Base-by-base conservation (phyloP, 345 rosid species). In the Ceriops decandra region DNA sequence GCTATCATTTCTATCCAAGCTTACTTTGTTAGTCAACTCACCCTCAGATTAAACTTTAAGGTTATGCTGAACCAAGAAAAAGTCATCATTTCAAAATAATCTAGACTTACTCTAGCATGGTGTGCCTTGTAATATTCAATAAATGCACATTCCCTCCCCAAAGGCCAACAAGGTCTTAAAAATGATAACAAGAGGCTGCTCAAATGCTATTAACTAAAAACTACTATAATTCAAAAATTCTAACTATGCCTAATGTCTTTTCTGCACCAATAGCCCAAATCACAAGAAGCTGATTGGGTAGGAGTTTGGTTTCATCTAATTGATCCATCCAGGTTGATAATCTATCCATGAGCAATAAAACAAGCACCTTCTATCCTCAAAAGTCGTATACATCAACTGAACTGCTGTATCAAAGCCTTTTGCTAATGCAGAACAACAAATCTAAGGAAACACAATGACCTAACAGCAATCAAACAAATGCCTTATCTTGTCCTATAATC, bases 281-380 rank as follows among this genome's bases (percentile, higher is more conserved):
- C 5, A 13, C 26, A 68, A 60, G 68, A 11, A 32, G 46, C 49
- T 59, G n/a, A 28, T 52, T 54, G 27, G 11, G 67, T 72, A 26
- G 21, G 57, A 65, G 71, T 51, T 26, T 28, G 20, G 61, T 68
- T 61, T 68, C 36, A 61, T 27, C 57, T 52, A 59, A 71, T 53
- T n/a, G 51, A 72, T 31, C 64, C 59, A 67, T 28, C 61, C 26
- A 24, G 57, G 28, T 24, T 35, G 6, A 69, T 21, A 16, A n/a
- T 60, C 51, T 36, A 9, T 2, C n/a, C 32, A 63, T 15, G 26
- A 56, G 33, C 38, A 28, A 32, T 51, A 53, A 51, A 35, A 35
- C 8, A 59, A 35, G 17, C 28, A 47, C 60, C 52, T 62, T 73
- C 61, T 32, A 38, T 33, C 11, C 33, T 24, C 60, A 6, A 24